Conservation (phyloP, 805 yeast genomes). For the Yarrowia osloensis region DNA sequence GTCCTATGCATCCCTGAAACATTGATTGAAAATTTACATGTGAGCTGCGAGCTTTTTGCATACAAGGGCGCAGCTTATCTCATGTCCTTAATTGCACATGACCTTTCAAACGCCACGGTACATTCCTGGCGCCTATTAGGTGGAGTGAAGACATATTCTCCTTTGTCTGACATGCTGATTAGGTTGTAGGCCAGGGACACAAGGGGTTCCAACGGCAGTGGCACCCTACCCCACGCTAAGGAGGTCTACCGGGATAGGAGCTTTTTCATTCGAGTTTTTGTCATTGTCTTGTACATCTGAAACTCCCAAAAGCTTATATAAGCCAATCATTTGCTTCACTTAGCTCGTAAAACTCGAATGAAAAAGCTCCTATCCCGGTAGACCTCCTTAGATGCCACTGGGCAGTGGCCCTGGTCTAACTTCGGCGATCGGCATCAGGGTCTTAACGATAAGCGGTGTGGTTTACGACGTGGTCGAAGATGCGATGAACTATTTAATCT, state of each 20-base stretch:
- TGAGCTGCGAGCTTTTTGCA: neutral
- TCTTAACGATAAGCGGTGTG: neutral
- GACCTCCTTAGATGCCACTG: too few species aligned
- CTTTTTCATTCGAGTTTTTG: too few species aligned
- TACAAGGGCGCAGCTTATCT: slow-evolving; percentile 11
- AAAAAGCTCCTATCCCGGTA: too few species aligned
- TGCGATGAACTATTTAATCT: too few species aligned
- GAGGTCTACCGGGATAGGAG: too few species aligned
- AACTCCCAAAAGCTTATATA: too few species aligned
- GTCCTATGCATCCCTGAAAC: slow-evolving; percentile 2
- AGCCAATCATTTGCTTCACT: too few species aligned
- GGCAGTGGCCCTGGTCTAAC: neutral
- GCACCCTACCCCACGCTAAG: slow-evolving; percentile 6
- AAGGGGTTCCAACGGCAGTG: slow-evolving; percentile 13
- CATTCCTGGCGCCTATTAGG: neutral
- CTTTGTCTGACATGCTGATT: slow-evolving; percentile 4
- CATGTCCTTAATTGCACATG: neutral
- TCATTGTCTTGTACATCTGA: too few species aligned
- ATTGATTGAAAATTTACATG: neutral
- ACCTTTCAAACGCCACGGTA: neutral
- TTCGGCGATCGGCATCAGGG: neutral
- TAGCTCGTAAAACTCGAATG: too few species aligned
- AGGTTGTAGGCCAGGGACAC: neutral
- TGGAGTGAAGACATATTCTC: neutral
- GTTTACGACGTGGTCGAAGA: neutral